Evolutionary conservation across 2,329 filamentous ascomycete species (phyloP).

Genomic region (Dactylonectria estremocensis): DNA sequence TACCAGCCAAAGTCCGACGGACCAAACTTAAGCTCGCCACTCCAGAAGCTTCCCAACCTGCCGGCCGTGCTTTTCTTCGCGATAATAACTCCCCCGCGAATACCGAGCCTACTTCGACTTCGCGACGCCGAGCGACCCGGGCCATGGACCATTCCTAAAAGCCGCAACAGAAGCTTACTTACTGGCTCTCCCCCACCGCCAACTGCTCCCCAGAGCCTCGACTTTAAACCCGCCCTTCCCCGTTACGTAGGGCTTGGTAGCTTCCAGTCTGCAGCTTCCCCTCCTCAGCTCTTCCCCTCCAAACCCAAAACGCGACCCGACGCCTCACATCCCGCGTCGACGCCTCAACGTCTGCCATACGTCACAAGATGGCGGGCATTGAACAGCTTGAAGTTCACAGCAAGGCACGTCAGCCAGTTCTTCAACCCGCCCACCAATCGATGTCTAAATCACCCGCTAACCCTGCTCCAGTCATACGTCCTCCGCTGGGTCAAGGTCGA

Average conservation of each 20-base stretch:
- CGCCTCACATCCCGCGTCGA: slow-evolving; percentile 6
- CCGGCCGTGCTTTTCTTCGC: slow-evolving; percentile 22
- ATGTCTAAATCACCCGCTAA: slow-evolving; percentile 39
- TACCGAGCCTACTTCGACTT: slow-evolving; percentile 28
- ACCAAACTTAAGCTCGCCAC: slow-evolving; percentile 4
- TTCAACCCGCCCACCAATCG: neutral
- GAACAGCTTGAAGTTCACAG: slow-evolving; percentile 98
- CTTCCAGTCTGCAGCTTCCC: slow-evolving; percentile 26
- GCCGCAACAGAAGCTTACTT: slow-evolving; percentile 29
- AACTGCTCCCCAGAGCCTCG: neutral
- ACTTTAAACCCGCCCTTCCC: slow-evolving; percentile 7
- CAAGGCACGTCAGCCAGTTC: slow-evolving; percentile 75
- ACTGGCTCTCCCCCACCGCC: slow-evolving; percentile 6
- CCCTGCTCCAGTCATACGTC: slow-evolving; percentile 87
- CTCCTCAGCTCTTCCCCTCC: slow-evolving; percentile 5
- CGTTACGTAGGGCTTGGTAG: slow-evolving; percentile 17
- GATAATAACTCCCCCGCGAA: slow-evolving; percentile 30
- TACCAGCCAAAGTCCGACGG: slow-evolving; percentile 2
- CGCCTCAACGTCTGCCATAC: slow-evolving; percentile 22
- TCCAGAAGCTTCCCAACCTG: slow-evolving; percentile 4
- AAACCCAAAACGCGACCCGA: slow-evolving; percentile 15
- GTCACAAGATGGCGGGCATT: slow-evolving; percentile 84
- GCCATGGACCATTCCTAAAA: slow-evolving; percentile 41
- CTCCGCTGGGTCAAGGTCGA: slow-evolving; percentile 97
- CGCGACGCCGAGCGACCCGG: slow-evolving; percentile 40